phyloP scores from a whole-genome alignment of 345 rosid species.

The Eutrema yunnanense region DNA sequence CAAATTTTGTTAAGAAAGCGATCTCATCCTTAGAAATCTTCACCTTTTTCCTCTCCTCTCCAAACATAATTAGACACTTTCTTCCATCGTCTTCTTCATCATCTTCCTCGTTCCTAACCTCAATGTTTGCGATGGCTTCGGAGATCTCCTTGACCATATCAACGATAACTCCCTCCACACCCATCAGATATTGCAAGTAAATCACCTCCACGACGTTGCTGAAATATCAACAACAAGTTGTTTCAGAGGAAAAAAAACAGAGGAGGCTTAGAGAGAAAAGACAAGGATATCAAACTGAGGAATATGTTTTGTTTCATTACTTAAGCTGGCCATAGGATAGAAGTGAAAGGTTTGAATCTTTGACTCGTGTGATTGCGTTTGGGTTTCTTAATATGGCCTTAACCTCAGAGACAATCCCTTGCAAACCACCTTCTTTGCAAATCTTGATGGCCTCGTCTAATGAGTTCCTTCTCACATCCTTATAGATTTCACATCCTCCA shows the following conservation, averaged over 20 bases:
- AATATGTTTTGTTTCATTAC: conserved; percentile 20
- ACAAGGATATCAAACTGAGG: not conserved
- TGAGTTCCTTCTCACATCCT: conserved; percentile 51
- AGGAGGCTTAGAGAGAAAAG: not conserved
- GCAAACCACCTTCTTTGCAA: conserved; percentile 44
- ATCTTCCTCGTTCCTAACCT: conserved; percentile 1
- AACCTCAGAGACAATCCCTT: conserved; percentile 65
- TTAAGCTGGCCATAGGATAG: conserved; percentile 62
- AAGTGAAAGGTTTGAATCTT: conserved; percentile 51
- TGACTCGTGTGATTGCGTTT: conserved; percentile 32
- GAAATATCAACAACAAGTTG: not conserved
- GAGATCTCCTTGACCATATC: conserved; percentile 54
- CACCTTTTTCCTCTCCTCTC: conserved; percentile 28
- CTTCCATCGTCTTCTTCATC: conserved; percentile 3
- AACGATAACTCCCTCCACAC: conserved; percentile 61
- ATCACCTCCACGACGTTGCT: conserved; percentile 62
- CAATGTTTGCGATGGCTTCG: conserved; percentile 36
- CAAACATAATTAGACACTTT: not conserved
- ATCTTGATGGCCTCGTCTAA: conserved; percentile 57
- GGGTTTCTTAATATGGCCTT: conserved; percentile 53
- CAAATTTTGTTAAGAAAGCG: conserved; percentile 40
- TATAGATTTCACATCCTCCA: conserved; percentile 51
- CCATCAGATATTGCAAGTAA: conserved; percentile 52
- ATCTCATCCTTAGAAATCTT: conserved; percentile 38
- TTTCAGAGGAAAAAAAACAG: not conserved